Evolutionary conservation across 805 yeast genomes (phyloP).

Genomic region (Hanseniaspora vineae): DNA sequence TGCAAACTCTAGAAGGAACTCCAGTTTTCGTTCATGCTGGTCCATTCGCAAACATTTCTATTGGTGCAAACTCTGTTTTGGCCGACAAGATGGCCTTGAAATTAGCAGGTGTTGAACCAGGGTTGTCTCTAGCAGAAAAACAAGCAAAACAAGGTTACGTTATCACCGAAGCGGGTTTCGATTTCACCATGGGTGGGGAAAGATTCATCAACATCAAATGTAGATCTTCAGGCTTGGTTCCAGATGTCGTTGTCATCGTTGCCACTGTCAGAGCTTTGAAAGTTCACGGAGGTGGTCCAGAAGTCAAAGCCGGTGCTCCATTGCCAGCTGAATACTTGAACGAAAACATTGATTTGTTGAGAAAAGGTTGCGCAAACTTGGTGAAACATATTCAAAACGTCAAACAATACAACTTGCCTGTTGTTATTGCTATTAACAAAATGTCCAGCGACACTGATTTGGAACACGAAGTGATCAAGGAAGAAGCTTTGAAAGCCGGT

Average conservation of each 20-base stretch:
- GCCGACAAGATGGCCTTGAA: constrained; percentile 77
- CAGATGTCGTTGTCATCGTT: constrained; percentile 68
- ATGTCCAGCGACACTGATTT: constrained; percentile 59
- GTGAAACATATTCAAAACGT: constrained; percentile 69
- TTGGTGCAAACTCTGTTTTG: constrained; percentile 73
- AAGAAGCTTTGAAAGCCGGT: constrained; percentile 62
- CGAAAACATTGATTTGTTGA: constrained; percentile 58
- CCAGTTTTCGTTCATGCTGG: constrained; percentile 85
- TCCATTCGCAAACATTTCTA: constrained; percentile 78
- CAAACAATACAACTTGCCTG: constrained; percentile 59
- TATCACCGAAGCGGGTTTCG: constrained; percentile 82
- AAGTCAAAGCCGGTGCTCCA: constrained; percentile 74
- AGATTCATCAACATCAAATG: constrained; percentile 74
- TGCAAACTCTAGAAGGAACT: constrained; percentile 83
- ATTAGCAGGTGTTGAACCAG: constrained; percentile 54
- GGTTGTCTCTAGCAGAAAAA: constrained; percentile 29
- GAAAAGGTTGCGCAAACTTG: constrained; percentile 60
- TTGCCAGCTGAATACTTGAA: constrained; percentile 59
- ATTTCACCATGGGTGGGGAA: constrained; percentile 88
- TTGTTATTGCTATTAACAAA: constrained; percentile 71
- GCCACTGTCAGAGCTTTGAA: constrained; percentile 79
- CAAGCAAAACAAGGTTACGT: constrained; percentile 55
- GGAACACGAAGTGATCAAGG: constrained; percentile 56
- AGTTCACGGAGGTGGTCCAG: constrained; percentile 83
- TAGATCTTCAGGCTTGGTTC: constrained; percentile 65